A percentile compares a stretch with the other conserved stretches of the same genome.
Conservation (phyloP, 2,329 filamentous ascomycete genomes). For the Fusarium sp. region DNA sequence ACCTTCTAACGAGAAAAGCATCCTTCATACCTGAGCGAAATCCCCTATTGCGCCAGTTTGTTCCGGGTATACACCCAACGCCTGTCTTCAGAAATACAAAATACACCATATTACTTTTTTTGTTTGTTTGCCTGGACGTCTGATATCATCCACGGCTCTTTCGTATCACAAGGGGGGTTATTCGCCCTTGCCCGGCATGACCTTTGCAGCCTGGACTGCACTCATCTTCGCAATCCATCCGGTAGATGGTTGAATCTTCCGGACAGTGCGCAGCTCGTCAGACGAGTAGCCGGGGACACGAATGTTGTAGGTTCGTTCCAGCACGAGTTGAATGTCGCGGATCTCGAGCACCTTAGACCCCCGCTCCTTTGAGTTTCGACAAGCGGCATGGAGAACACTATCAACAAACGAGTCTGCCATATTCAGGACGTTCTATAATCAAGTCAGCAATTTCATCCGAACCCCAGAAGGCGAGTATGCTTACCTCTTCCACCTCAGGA, state of each 20-base stretch:
- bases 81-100: conserved; percentile 28
- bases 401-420: conserved; percentile 97
- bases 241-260: conserved; percentile 88
- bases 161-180: conserved; percentile 40
- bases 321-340: conserved; percentile 83
- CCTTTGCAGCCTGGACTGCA: conserved; percentile 94
- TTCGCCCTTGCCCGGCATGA: conserved; percentile 71
- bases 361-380: conserved; percentile 91
- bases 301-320: conserved; percentile 89
- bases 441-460: conserved; percentile 33
- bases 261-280: conserved; percentile 92
- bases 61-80: conserved; percentile 45
- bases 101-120: background rate
- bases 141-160: background rate
- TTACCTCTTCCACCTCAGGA: conserved; percentile 95
- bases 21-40: background rate
- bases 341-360: conserved; percentile 92
- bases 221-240: conserved; percentile 98
- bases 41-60: conserved; percentile 34
- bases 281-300: conserved; percentile 94
- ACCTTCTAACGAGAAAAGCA: background rate
- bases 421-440: conserved; percentile 80
- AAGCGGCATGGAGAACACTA: conserved; percentile 86
- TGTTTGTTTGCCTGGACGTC: background rate
- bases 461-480: background rate